phyloP scores from a whole-genome alignment of 2,329 filamentous ascomycete species.

The Colletotrichum somersetense region DNA sequence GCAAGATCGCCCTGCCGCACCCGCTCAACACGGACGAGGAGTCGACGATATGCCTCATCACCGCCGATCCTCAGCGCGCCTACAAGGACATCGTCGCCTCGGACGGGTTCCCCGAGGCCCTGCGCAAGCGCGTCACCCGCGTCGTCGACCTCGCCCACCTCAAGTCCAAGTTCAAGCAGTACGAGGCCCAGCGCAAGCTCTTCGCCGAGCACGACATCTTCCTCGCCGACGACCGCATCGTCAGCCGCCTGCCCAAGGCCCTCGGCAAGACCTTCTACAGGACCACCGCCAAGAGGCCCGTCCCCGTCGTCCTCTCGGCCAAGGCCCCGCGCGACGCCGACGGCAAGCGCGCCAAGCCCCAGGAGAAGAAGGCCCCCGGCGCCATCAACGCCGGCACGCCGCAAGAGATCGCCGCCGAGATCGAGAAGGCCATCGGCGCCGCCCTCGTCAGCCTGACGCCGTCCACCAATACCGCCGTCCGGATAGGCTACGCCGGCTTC shows the following conservation, averaged over 20 bases:
- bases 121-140: constrained; percentile 76
- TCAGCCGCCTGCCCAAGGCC: constrained; percentile 69
- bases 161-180: constrained; percentile 84
- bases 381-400: constrained; percentile 65
- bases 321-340: constrained; percentile 72
- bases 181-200: constrained; percentile 87
- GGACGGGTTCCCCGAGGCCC: constrained; percentile 75
- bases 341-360: constrained; percentile 68
- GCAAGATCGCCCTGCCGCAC: constrained; percentile 84
- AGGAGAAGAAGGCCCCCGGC: constrained; percentile 61
- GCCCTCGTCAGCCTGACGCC: constrained; percentile 85
- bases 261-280: constrained; percentile 97
- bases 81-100: constrained; percentile 88
- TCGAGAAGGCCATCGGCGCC: constrained; percentile 80
- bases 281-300: constrained; percentile 82
- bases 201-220: constrained; percentile 91
- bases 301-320: constrained; percentile 80
- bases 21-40: constrained; percentile 76
- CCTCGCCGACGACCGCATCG: constrained; percentile 89
- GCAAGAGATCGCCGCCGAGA: constrained; percentile 80
- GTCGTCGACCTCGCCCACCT: constrained; percentile 89
- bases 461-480: constrained; percentile 83
- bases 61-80: constrained; percentile 81
- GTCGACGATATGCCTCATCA: constrained; percentile 86
- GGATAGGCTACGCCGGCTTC: constrained; percentile 82